Evolutionary conservation across 2,329 filamentous ascomycete genomes (phyloP).

Genomic region (Colletotrichum neosansevieriae): DNA sequence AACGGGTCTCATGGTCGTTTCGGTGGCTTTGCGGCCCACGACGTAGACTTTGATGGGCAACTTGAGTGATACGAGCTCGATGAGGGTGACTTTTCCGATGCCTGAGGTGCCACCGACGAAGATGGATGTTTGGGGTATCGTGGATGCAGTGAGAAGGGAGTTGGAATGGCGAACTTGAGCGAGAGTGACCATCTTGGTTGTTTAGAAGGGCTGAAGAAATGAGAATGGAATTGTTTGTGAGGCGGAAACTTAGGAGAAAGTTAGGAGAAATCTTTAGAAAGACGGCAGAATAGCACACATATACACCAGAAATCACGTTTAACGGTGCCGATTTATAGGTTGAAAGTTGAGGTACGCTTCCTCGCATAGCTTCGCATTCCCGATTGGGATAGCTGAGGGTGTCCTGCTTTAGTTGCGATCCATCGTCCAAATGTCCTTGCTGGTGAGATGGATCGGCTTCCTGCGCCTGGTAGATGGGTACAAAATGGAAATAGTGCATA

Average conservation of each 20-base stretch:
- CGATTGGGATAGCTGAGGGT: not conserved
- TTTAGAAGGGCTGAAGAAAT: not conserved
- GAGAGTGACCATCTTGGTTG: conserved; percentile 50
- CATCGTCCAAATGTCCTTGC: not conserved
- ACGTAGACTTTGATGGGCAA: conserved; percentile 55
- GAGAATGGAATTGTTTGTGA: not conserved
- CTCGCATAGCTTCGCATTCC: conserved; percentile 31
- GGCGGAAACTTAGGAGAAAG: too few species aligned
- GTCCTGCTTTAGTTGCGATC: not conserved
- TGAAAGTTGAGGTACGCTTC: not conserved
- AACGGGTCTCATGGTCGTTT: conserved; percentile 47
- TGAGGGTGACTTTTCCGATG: conserved; percentile 56
- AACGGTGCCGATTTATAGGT: conserved; percentile 6
- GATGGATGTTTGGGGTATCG: conserved; percentile 53
- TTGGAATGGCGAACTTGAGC: conserved; percentile 54
- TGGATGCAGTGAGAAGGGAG: conserved; percentile 52
- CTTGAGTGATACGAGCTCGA: conserved; percentile 51
- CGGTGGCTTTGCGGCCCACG: conserved; percentile 55
- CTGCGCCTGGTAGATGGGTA: not conserved
- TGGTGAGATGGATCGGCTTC: not conserved
- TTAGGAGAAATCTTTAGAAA: too few species aligned
- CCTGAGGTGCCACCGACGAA: conserved; percentile 62
- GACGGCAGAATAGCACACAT: not conserved
- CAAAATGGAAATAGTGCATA: not conserved
- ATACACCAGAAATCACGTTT: not conserved